These are phyloP conservation scores for Aspergillus sp. DNA, from an alignment of 2,329 filamentous ascomycete genomes.

Conservation along the genomic window DNA sequence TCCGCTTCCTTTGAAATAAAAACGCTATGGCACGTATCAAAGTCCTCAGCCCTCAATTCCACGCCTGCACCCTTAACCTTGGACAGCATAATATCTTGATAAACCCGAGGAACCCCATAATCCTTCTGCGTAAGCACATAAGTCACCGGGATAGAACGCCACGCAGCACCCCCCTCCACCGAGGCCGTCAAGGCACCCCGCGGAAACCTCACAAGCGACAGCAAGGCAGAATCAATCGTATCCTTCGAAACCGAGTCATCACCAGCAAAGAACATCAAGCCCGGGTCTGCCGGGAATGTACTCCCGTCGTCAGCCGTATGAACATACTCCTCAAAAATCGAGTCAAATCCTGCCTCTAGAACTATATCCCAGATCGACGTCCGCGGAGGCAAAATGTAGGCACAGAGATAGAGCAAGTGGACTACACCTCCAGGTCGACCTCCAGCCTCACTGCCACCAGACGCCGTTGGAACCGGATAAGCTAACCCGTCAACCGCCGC, in stretches of 20 bases:
- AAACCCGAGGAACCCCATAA: constrained; percentile 5
- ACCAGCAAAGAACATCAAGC: neutral
- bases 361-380: too few relatives aligned
- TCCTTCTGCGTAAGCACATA: constrained; percentile 17
- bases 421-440: too few relatives aligned
- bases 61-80: constrained; percentile 7
- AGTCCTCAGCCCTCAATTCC: constrained; percentile 10
- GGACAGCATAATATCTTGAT: constrained; percentile 19
- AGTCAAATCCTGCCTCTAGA: too few relatives aligned
- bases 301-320: neutral
- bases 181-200: neutral
- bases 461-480: too few relatives aligned
- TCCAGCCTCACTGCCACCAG: too few relatives aligned
- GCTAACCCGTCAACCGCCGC: constrained; percentile 8
- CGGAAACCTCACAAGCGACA: neutral
- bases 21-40: constrained; percentile 18
- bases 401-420: too few relatives aligned
- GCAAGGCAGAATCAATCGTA: neutral
- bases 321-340: too few relatives aligned
- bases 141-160: constrained; percentile 9
- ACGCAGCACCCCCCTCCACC: constrained; percentile 11
- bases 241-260: neutral
- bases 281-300: constrained; percentile 1
- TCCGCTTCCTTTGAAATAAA: constrained; percentile 15
- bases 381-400: too few relatives aligned